phyloP scores from a whole-genome alignment of 2,329 filamentous ascomycete genomes.

The Byssothecium circinans region DNA sequence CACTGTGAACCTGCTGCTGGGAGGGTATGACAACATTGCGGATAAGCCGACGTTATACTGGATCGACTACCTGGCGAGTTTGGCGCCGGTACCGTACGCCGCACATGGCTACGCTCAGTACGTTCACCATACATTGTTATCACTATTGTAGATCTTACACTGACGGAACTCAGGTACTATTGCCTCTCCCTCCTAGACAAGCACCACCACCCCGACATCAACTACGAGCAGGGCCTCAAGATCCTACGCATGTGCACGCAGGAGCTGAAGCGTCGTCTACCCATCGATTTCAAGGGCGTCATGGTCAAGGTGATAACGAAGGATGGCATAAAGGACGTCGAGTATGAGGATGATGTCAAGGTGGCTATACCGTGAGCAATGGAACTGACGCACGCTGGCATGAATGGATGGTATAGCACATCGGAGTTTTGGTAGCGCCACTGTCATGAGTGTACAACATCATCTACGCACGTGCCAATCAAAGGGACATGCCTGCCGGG shows the following conservation, averaged over 20 bases:
- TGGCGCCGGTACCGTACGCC: slow-evolving; percentile 88
- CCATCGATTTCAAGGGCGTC: slow-evolving; percentile 98
- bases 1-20: slow-evolving; percentile 93
- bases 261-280: slow-evolving; percentile 93
- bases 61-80: slow-evolving; percentile 92
- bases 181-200: slow-evolving; percentile 97
- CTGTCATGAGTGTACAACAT: slow-evolving; percentile 8
- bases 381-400: background rate
- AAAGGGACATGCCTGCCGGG: no score
- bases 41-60: slow-evolving; percentile 92
- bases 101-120: slow-evolving; percentile 98
- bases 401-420: background rate
- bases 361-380: slow-evolving; percentile 61
- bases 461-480: background rate
- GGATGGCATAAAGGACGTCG: slow-evolving; percentile 83
- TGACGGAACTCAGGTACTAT: slow-evolving; percentile 70
- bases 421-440: slow-evolving; percentile 8
- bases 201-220: slow-evolving; percentile 95
- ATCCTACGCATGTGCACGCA: slow-evolving; percentile 93
- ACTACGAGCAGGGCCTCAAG: slow-evolving; percentile 85
- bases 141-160: background rate
- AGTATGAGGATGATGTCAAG: slow-evolving; percentile 79
- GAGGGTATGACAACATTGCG: slow-evolving; percentile 89
- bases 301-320: slow-evolving; percentile 92
- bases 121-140: slow-evolving; percentile 34